These are phyloP conservation scores for Davidsoniella neocaledoniae DNA, from an alignment of 2,329 filamentous ascomycete genomes.

Conservation along the genomic window DNA sequence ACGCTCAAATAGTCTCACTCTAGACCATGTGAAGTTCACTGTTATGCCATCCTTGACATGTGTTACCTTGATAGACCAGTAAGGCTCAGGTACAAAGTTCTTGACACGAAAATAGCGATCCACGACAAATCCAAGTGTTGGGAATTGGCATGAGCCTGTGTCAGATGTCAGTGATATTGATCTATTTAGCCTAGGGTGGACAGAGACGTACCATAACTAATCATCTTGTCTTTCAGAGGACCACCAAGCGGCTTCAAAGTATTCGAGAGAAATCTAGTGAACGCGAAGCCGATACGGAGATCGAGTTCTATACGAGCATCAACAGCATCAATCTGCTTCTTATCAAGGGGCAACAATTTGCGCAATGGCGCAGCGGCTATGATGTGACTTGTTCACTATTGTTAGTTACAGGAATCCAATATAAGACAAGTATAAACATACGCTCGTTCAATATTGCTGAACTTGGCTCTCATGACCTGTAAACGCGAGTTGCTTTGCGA, in stretches of 20 bases:
- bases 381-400: slow-evolving; percentile 47
- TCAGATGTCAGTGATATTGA: neutral
- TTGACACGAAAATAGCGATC: slow-evolving; percentile 88
- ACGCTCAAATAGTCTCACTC: slow-evolving; percentile 74
- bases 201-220: slow-evolving; percentile 57
- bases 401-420: slow-evolving; percentile 10
- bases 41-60: slow-evolving; percentile 62
- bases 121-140: slow-evolving; percentile 89
- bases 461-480: slow-evolving; percentile 68
- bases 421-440: slow-evolving; percentile 20
- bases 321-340: slow-evolving; percentile 75
- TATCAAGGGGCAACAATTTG: slow-evolving; percentile 61
- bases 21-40: slow-evolving; percentile 70
- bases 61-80: slow-evolving; percentile 81
- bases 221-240: slow-evolving; percentile 43
- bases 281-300: slow-evolving; percentile 78
- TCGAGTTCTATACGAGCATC: slow-evolving; percentile 82
- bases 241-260: slow-evolving; percentile 58
- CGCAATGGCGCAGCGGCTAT: slow-evolving; percentile 52
- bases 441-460: slow-evolving; percentile 92
- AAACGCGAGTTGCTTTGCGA: slow-evolving; percentile 55
- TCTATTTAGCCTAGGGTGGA: neutral
- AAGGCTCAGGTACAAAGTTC: slow-evolving; percentile 81
- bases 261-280: slow-evolving; percentile 74
- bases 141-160: slow-evolving; percentile 81